Evolutionary conservation across 305 asterid genomes (phyloP), one percentile per base, ranked within the genome.

Genomic region (Petunia hybrid): DNA sequence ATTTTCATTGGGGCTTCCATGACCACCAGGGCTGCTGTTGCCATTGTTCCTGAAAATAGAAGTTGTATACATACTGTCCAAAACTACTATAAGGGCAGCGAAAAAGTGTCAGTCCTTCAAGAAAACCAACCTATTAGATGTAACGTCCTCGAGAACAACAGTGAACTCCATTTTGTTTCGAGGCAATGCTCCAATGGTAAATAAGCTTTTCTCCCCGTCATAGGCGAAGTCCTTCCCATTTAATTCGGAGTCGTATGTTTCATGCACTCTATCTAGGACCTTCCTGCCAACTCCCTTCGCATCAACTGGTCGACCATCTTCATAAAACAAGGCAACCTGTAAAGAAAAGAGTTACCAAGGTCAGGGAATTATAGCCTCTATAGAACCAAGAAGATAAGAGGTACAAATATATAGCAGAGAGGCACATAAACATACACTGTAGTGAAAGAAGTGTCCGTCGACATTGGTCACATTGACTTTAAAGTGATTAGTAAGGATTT

Each of bases 161-260:
- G 89, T 80, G 40, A 86, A 87, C 55, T 89, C 88, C 22, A 89
- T 69, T 40, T 80, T 84, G 83, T 86, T 86, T 36, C 87, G 80
- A n/a, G 91, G 90, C 73, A 89, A 85, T 4, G 89, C 81, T 51
- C 90, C 88, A 71, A 78, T 84, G 14, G 92, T 84, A 81, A 84
- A 87, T 80, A 89, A 73, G 83, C 92, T 89, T 76, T 85, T 84
- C 67, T 76, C 89, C 38, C 92, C 91, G 57, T 91, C 92, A 56
- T 81, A 90, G n/a, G 87, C 87, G 71, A 86, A 88, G 0, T 73
- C 48, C 56, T 87, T 87, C 41, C 86, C 89, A 14, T 82, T 87
- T 48, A 89, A 80, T 71, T 88, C 89, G 1, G 87, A 66, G 48
- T 85, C 86, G 48, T 85, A 88, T 4, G 85, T 83, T 39, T 86